Evolutionary conservation across 2,329 filamentous ascomycete species (phyloP).

Genomic region (Colletotrichum camelliae): DNA sequence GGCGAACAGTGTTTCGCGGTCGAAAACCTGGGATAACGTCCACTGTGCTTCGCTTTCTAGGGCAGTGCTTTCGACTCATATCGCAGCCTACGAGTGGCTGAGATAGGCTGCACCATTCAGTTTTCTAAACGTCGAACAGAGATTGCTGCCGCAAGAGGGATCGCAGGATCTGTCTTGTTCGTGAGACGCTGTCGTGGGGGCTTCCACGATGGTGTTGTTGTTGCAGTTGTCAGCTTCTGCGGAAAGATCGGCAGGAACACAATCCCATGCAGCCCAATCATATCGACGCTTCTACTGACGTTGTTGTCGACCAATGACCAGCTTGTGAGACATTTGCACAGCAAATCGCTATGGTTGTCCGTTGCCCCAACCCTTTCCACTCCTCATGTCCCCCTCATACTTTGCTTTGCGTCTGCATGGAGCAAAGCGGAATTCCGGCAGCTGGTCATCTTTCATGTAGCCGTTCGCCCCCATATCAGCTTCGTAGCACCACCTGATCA

Average conservation of each 20-base stretch:
- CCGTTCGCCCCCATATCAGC: background rate
- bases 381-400: background rate
- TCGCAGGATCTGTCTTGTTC: background rate
- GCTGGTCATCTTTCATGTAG: background rate
- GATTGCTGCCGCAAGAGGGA: background rate
- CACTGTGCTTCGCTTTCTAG: background rate
- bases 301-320: rapidly evolving
- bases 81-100: background rate
- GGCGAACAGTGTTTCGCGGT: background rate
- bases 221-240: background rate
- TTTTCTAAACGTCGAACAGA: background rate
- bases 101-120: background rate
- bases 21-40: background rate
- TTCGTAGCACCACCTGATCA: background rate
- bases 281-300: background rate
- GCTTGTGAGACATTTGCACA: background rate
- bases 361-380: background rate
- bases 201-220: background rate
- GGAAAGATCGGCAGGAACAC: background rate
- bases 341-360: rapidly evolving
- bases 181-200: background rate
- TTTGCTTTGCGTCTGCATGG: rapidly evolving
- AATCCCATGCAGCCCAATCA: background rate
- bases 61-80: background rate
- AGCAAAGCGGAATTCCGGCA: rapidly evolving